A percentile compares a stretch with the other conserved stretches of the same genome.
Conservation (phyloP, 257 asterid genomes). For the Mentha longifolia region DNA sequence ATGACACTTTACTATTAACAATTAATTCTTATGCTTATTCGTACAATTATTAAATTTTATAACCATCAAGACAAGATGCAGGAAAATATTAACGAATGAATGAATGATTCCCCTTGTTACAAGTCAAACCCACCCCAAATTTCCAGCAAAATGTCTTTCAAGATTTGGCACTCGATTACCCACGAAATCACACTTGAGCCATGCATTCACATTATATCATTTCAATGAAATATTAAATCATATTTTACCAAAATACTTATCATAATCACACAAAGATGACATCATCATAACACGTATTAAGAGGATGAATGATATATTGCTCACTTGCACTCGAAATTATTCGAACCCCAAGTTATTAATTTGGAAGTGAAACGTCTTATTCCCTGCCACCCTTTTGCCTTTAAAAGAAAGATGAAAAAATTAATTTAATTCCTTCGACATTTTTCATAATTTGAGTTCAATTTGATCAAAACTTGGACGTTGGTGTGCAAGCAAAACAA, state of each 20-base stretch:
- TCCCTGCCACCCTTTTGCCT: too few species aligned
- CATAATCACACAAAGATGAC: not conserved
- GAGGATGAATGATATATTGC: too few species aligned
- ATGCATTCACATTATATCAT: conserved; percentile 29
- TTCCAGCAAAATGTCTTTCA: conserved; percentile 30
- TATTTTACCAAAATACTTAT: not conserved
- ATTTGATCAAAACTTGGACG: too few species aligned
- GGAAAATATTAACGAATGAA: not conserved
- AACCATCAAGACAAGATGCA: not conserved
- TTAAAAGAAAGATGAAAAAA: too few species aligned
- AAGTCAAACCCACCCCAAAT: conserved; percentile 40
- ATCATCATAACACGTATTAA: not conserved
- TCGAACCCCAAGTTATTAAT: too few species aligned
- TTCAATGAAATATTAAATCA: too few species aligned
- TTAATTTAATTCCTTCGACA: too few species aligned
- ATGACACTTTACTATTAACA: conserved; percentile 32
- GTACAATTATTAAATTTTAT: conserved; percentile 13
- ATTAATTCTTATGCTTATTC: conserved; percentile 20
- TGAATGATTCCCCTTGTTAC: conserved; percentile 29
- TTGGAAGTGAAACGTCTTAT: too few species aligned
- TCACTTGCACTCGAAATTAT: too few species aligned
- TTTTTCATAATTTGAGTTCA: too few species aligned
- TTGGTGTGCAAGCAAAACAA: too few species aligned
- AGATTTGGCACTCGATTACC: conserved; percentile 33
- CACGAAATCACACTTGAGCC: conserved; percentile 29